Percentiles rank a stretch among this genome's conserved stretches.
These are phyloP conservation scores for Fusarium miscanthi DNA, from an alignment of 2,329 filamentous ascomycete species.

Conservation along the genomic window DNA sequence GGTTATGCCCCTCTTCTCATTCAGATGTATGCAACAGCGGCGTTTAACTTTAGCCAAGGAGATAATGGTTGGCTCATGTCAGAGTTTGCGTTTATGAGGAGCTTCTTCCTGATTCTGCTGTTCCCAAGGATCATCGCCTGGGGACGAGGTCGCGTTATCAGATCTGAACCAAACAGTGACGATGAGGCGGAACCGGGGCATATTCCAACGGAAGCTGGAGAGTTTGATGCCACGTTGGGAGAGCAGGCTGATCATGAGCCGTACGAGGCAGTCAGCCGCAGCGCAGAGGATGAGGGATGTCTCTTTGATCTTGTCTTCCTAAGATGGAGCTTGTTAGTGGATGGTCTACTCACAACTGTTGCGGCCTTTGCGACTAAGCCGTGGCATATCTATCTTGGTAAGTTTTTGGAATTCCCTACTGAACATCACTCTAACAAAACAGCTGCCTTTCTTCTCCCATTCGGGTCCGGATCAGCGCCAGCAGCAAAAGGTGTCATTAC, in stretches of 20 bases:
- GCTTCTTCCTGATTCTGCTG: conserved; percentile 64
- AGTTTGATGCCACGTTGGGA: conserved; percentile 56
- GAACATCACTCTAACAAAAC: accelerated
- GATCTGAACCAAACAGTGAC: background rate
- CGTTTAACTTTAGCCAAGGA: conserved; percentile 65
- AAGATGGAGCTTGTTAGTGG: conserved; percentile 72
- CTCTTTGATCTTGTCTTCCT: conserved; percentile 76
- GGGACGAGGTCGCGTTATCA: conserved; percentile 49
- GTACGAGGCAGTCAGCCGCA: conserved; percentile 42
- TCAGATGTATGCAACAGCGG: conserved; percentile 68
- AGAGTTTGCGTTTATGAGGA: conserved; percentile 64
- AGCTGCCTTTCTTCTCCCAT: conserved; percentile 72
- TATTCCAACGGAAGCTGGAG: conserved; percentile 53
- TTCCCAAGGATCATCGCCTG: conserved; percentile 64
- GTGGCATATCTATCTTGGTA: conserved; percentile 76
- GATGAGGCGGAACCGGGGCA: conserved; percentile 12
- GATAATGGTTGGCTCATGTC: conserved; percentile 69
- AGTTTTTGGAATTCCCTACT: accelerated
- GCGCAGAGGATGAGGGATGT: conserved; percentile 59
- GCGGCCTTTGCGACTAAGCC: conserved; percentile 70
- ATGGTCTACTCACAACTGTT: conserved; percentile 71
- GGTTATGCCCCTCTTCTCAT: conserved; percentile 73
- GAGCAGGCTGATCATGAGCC: conserved; percentile 60
- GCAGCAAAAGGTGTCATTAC: conserved; percentile 80
- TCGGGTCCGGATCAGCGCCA: conserved; percentile 75